A percentile compares a stretch with the other conserved stretches of the same genome.
Evolutionary conservation across 345 rosid genomes (phyloP).

Genomic region (Bruguiera sexangula): DNA sequence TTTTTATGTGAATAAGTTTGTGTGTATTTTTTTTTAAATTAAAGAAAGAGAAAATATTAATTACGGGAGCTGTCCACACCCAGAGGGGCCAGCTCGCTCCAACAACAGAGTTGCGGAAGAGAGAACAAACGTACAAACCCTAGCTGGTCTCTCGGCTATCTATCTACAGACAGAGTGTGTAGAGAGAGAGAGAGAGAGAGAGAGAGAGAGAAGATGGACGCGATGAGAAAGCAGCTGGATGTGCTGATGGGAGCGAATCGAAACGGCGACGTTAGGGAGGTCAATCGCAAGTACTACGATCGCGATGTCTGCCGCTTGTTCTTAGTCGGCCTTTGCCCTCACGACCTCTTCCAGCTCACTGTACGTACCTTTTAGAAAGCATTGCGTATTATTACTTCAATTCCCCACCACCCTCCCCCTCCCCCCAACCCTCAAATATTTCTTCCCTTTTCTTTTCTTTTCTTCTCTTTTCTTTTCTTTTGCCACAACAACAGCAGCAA

Average conservation of each 20-base stretch:
- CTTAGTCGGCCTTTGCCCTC: constrained; percentile 96
- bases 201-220: constrained; percentile 60
- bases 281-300: constrained; percentile 96
- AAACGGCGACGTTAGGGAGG: constrained; percentile 95
- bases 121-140: no score
- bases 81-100: no score
- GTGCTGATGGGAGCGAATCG: constrained; percentile 99
- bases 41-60: no score
- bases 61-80: no score
- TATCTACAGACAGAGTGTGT: no score
- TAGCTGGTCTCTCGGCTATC: no score
- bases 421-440: not conserved
- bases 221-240: constrained; percentile 99
- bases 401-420: no score
- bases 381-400: no score
- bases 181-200: not conserved
- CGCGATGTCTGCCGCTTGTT: constrained; percentile 98
- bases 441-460: not conserved
- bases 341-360: constrained; percentile 95
- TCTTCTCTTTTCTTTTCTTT: not conserved
- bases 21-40: no score
- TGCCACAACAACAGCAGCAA: no score
- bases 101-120: no score
- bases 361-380: constrained; percentile 14
- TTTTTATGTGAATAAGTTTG: no score